A percentile compares a stretch with the other conserved stretches of the same genome.
Conservation (phyloP, 805 yeast species). For the Saturnispora kantuleensis region DNA sequence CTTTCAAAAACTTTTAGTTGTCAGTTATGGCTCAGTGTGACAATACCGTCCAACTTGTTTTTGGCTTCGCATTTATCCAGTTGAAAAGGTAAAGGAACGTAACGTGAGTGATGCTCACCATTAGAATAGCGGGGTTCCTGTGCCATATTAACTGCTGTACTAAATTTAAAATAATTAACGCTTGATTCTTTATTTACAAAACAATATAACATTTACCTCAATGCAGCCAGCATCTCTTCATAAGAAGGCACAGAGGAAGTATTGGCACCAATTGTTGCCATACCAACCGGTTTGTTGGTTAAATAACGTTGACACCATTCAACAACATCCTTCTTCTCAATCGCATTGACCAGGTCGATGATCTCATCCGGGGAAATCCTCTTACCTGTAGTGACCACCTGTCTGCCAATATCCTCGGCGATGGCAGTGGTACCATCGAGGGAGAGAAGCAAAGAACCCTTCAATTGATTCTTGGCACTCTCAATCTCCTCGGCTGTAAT, state of each 20-base stretch:
- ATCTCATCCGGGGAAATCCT: slow-evolving; percentile 66
- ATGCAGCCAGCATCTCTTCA: not conserved
- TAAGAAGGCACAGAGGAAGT: slow-evolving; percentile 2
- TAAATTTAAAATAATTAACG: too few species aligned
- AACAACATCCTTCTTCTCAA: slow-evolving; percentile 70
- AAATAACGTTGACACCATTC: slow-evolving; percentile 58
- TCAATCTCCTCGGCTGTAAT: slow-evolving; percentile 79
- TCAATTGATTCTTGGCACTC: slow-evolving; percentile 88
- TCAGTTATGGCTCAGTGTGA: too few species aligned
- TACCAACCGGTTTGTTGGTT: slow-evolving; percentile 37
- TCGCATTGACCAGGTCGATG: slow-evolving; percentile 63
- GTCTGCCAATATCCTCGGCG: slow-evolving; percentile 97
- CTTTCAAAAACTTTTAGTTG: too few species aligned
- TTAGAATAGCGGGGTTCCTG: too few species aligned
- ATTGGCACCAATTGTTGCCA: slow-evolving; percentile 5
- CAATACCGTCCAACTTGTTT: too few species aligned
- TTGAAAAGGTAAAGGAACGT: too few species aligned
- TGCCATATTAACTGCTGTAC: too few species aligned
- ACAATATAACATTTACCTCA: not conserved
- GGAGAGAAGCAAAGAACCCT: slow-evolving; percentile 82
- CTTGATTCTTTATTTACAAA: too few species aligned
- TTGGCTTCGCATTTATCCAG: too few species aligned
- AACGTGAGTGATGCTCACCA: too few species aligned
- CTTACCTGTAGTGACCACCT: slow-evolving; percentile 86
- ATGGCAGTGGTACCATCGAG: slow-evolving; percentile 92